Evolutionary conservation across 805 yeast genomes (phyloP), one percentile per base, ranked within the genome.

Genomic region (Debaryomyces maramus): DNA sequence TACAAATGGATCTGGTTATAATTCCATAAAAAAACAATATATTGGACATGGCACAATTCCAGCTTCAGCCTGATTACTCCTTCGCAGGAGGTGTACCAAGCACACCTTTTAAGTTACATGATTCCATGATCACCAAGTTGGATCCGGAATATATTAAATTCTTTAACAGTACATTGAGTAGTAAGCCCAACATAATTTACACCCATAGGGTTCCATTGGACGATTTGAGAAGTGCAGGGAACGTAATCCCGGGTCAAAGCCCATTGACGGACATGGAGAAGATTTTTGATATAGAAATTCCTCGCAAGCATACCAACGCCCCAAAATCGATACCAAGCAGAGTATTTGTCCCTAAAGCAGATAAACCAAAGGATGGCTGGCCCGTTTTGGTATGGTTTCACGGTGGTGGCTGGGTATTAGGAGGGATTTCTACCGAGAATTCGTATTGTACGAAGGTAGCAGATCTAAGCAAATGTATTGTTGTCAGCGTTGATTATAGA

Each of bases 371-470:
- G 9, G 53, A 41, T 6, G 73, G 72, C 8, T 67, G 63, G 63
- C 73, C 73, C 8, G 48, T 63, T 15, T 52, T 59, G 26, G 41
- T 70, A 20, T 67, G 65, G 63, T 66, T 48, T 53, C 77, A 71
- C 41, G 77, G 75, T 16, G 75, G 77, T 20, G 75, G 75, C 2
- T 70, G 72, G 68, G 70, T 63, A 1, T 52, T 69, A 13, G 75
- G 75, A 2, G 56, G 56, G 38, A 59, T 71, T 29, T 46, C 39
- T 40, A 61, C 75, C 10, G 75, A 70, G 40, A 70, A 72, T 53
- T 60, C 70, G 2, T 67, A 56, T 48, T 70, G 75, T 44, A 62
- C 75, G 3, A 65, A 68, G 40, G 46, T 65, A 29, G 70, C 73
- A 17, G 61, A 62, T 26, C 39, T 47, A 16, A 62, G 68, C 8